phyloP scores from a whole-genome alignment of 441 rosid genomes.

The Sinapis alba region DNA sequence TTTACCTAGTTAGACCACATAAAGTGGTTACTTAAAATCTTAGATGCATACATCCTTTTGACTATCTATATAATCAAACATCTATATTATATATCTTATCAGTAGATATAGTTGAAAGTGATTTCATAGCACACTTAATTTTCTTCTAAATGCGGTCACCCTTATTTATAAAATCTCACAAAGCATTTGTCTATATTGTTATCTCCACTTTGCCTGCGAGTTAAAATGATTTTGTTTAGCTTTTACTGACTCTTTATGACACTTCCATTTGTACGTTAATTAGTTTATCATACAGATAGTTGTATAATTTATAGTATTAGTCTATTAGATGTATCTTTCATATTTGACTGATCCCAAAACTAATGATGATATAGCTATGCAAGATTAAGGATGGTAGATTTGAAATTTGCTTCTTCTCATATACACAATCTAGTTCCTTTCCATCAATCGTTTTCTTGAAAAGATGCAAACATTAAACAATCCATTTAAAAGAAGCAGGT shows the following conservation, averaged over 20 bases:
- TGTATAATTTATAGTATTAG: background rate
- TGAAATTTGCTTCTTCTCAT: background rate
- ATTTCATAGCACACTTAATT: background rate
- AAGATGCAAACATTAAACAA: slow-evolving; percentile 4
- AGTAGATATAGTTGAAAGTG: background rate
- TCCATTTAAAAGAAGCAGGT: background rate
- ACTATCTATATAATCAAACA: background rate
- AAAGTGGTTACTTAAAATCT: background rate
- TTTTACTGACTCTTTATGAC: background rate
- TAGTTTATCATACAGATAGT: background rate
- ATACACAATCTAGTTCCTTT: background rate
- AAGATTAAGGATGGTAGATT: background rate
- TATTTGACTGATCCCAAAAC: background rate
- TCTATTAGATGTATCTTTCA: background rate
- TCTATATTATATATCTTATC: background rate
- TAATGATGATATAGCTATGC: background rate
- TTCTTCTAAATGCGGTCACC: background rate
- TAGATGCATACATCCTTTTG: background rate
- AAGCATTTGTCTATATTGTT: background rate
- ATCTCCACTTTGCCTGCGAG: background rate
- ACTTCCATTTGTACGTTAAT: background rate
- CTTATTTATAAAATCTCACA: background rate
- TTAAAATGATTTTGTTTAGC: background rate
- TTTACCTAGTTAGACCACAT: background rate
- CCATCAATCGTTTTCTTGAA: slow-evolving; percentile 12